Base-by-base conservation (phyloP, 306 rosid genomes). In the Vigna angularis region DNA sequence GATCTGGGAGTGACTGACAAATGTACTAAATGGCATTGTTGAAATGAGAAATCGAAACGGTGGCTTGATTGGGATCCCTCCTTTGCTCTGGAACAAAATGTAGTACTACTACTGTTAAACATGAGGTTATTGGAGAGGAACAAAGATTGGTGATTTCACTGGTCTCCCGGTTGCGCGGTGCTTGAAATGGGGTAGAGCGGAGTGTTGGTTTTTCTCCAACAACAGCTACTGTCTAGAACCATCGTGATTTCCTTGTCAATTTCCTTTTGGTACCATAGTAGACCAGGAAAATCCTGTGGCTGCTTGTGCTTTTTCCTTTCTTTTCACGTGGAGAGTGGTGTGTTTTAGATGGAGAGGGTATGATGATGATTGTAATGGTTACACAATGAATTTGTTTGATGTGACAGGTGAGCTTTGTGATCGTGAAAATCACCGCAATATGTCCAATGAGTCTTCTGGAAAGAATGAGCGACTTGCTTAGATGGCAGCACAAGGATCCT, bases 401-500 rank as follows among this genome's bases (percentile, higher is more conserved):
- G 53, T 79, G 5, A 13, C 68, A 93, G 98, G 96, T 89, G 81
- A 91, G 96, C 66, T 90, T 74, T 65, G 77, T 88, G 0, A 86
- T 95, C 6, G 86, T 88, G 69, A 93, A 95, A 77, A 91, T 96
- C 75, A 89, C 94, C 4, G 98, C 98, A 20, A 89, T 96, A 58
- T 96, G 98, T 28, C 99, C 99, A 40, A 80, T 87, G 93, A 85
- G 75, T 12, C 62, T 93, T 28, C 79, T 96, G 0, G 88, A 91
- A 76, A 80, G 93, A 59, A 72, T 87, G 0, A 91, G 99, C 66
- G 98, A 93, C 72, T 83, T 96, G 78, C 74, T 96, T 12, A 91
- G 99, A 79, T 96, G 99, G 99, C 89, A 96, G 74, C 83, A 90
- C 14, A 86, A 82, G 24, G 85, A 93, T 48, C 94, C 98, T 4